Percentiles rank a stretch among this genome's conserved stretches.
Conservation (phyloP, 2,329 filamentous ascomycete species). For the Emericellopsis cladophorae region DNA sequence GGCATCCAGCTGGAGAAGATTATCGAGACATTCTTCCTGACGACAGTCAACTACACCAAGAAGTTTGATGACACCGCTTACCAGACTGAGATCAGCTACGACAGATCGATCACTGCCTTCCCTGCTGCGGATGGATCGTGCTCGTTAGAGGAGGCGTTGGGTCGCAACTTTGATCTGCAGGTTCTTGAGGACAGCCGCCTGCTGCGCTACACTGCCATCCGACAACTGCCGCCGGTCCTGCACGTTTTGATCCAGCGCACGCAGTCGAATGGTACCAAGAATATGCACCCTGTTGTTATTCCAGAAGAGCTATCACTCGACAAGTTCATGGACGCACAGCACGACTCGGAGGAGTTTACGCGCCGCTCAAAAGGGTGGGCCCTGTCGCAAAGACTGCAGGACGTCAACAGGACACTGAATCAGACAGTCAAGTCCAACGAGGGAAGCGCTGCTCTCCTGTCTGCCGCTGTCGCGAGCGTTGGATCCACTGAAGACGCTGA, state of each 20-base stretch:
- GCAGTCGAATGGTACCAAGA: conserved; percentile 62
- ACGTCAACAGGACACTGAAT: conserved; percentile 18
- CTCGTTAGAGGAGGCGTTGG: conserved; percentile 73
- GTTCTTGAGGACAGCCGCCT: conserved; percentile 53
- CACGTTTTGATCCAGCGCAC: conserved; percentile 84
- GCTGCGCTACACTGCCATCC: conserved; percentile 58
- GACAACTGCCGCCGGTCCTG: conserved; percentile 67
- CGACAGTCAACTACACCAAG: conserved; percentile 46
- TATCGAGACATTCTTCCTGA: conserved; percentile 56
- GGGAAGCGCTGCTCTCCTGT: not conserved
- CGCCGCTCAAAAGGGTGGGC: conserved; percentile 62
- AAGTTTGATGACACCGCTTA: conserved; percentile 31
- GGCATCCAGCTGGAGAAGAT: conserved; percentile 74
- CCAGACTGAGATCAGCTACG: conserved; percentile 37
- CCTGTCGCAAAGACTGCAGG: conserved; percentile 51
- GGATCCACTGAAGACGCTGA: not conserved
- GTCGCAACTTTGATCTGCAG: conserved; percentile 73
- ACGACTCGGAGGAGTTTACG: conserved; percentile 46
- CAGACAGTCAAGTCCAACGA: not conserved
- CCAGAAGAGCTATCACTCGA: conserved; percentile 76
- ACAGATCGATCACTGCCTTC: conserved; percentile 50
- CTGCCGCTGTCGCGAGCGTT: not conserved
- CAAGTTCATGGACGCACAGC: conserved; percentile 64
- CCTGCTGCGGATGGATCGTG: conserved; percentile 34
- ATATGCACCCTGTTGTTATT: conserved; percentile 66